Evolutionary conservation across 225 moss, liverwort and hornwort genomes (phyloP).

Genomic region (Marchantia paleacea): DNA sequence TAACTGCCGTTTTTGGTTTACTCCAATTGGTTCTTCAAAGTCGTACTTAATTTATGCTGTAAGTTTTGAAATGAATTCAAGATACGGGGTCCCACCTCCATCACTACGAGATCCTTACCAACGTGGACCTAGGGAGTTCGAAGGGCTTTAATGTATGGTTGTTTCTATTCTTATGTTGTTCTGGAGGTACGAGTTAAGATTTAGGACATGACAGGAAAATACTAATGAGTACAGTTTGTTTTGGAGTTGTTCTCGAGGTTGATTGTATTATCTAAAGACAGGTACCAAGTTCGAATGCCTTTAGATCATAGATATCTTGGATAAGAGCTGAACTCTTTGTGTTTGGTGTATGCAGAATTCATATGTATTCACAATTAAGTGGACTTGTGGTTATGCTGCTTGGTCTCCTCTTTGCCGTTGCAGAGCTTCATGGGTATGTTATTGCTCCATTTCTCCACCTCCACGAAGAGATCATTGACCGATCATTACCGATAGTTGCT

Average conservation of each 20-base stretch:
- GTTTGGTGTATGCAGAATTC: slow-evolving; percentile 48
- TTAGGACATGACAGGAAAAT: background rate
- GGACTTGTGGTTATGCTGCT: slow-evolving; percentile 80
- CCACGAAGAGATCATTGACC: background rate
- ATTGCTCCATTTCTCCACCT: background rate
- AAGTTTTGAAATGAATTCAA: background rate
- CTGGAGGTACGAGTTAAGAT: background rate
- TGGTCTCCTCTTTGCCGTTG: slow-evolving; percentile 87
- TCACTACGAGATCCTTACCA: background rate
- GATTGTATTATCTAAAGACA: too few relatives aligned
- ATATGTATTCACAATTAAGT: slow-evolving; percentile 76
- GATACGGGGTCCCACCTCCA: background rate
- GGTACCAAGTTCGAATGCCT: too few relatives aligned
- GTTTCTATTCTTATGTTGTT: background rate
- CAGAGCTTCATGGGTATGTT: slow-evolving; percentile 72
- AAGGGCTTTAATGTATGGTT: background rate
- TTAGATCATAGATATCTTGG: too few relatives aligned
- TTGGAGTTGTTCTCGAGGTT: background rate
- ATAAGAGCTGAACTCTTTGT: slow-evolving; percentile 10
- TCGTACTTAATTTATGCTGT: background rate
- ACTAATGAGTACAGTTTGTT: background rate
- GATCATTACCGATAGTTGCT: background rate
- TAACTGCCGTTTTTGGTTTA: background rate
- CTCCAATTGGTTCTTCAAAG: background rate
- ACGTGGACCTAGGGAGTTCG: background rate